A percentile compares a stretch with the other conserved stretches of the same genome.
Conservation (phyloP, 192 early-diverging fungal genomes). For the Coemansia guatemalensis region DNA sequence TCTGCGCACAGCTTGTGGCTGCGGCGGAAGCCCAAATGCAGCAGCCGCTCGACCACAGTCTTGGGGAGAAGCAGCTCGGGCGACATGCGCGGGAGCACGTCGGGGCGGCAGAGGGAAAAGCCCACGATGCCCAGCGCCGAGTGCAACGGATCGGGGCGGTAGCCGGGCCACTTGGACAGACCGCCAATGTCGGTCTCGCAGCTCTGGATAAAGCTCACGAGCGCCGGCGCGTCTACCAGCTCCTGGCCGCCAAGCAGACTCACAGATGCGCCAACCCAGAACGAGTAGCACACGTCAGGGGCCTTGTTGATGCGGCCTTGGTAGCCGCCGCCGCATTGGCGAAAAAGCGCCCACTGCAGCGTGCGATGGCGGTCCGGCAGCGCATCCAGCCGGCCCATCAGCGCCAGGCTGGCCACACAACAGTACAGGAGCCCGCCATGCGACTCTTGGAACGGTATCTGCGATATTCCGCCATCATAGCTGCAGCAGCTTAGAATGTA, state of each 20-base stretch:
- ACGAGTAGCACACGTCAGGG: conserved; percentile 94
- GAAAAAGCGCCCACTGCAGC: conserved; percentile 73
- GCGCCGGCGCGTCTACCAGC: conserved; percentile 23
- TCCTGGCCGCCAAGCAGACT: conserved; percentile 49
- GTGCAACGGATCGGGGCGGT: conserved; percentile 47
- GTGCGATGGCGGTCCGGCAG: conserved; percentile 56
- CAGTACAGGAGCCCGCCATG: conserved; percentile 92
- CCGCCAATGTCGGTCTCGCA: conserved; percentile 50
- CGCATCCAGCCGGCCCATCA: conserved; percentile 66
- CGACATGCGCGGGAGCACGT: conserved; percentile 35
- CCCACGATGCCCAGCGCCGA: conserved; percentile 48
- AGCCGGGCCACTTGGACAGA: conserved; percentile 36
- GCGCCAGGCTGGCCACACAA: conserved; percentile 75
- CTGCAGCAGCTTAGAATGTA: conserved; percentile 41
- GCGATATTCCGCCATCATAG: conserved; percentile 67
- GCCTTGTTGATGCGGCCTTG: conserved; percentile 87
- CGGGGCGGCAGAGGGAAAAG: conserved; percentile 33
- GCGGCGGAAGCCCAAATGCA: conserved; percentile 1
- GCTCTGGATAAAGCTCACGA: conserved; percentile 15
- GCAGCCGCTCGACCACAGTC: conserved; percentile 15
- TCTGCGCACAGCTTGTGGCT: not conserved
- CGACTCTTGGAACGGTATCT: conserved; percentile 74
- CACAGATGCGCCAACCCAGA: conserved; percentile 91
- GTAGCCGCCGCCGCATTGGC: conserved; percentile 89
- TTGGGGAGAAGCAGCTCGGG: conserved; percentile 47